These are phyloP conservation scores for Phaeosphaeriaceae sp. DNA, from an alignment of 2,329 filamentous ascomycete species.

Conservation along the genomic window DNA sequence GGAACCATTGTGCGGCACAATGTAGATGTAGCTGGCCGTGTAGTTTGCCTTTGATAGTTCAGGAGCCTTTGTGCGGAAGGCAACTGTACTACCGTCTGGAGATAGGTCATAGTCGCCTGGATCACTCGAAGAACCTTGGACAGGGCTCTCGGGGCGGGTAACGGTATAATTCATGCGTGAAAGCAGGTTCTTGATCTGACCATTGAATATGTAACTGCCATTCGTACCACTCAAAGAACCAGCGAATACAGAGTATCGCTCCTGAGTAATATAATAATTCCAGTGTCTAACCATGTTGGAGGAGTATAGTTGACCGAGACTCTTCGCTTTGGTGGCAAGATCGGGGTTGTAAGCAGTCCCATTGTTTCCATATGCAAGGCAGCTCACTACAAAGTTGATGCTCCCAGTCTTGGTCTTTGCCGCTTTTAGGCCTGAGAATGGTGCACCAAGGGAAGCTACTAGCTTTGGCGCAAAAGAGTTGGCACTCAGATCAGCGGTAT, in stretches of 20 bases:
- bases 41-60: conserved; percentile 72
- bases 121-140: conserved; percentile 75
- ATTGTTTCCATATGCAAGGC: conserved; percentile 66
- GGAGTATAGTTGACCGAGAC: conserved; percentile 73
- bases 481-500: conserved; percentile 39
- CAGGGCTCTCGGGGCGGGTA: conserved; percentile 67
- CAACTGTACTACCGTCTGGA: conserved; percentile 64
- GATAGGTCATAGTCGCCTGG: conserved; percentile 78
- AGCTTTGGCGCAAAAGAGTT: conserved; percentile 36
- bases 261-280: conserved; percentile 74
- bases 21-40: conserved; percentile 84
- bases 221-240: conserved; percentile 59
- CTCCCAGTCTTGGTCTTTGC: conserved; percentile 45
- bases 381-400: conserved; percentile 59
- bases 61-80: conserved; percentile 79
- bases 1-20: conserved; percentile 70
- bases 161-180: conserved; percentile 65
- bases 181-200: conserved; percentile 55
- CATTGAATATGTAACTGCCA: conserved; percentile 38
- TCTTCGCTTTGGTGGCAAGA: conserved; percentile 63
- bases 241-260: conserved; percentile 76
- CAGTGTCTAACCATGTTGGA: conserved; percentile 81
- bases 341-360: conserved; percentile 74
- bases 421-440: conserved; percentile 58
- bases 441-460: conserved; percentile 52